Evolutionary conservation across 768 basidiomycete species (phyloP).

Genomic region (Cubamyces lactineus): DNA sequence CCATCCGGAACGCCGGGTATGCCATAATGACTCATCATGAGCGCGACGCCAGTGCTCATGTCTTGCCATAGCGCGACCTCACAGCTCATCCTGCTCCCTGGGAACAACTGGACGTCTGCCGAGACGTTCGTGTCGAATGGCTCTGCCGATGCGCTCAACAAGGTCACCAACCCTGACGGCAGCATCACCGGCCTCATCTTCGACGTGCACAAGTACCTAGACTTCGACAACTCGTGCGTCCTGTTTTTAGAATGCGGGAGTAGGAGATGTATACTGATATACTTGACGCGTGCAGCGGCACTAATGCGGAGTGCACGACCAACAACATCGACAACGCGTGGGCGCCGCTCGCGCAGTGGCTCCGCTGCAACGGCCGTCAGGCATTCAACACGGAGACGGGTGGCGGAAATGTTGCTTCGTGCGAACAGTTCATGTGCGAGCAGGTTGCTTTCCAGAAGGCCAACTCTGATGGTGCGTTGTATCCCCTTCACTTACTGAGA

Average conservation of each 20-base stretch:
- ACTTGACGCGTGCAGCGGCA: not conserved
- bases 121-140: conserved; percentile 40
- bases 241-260: conserved; percentile 36
- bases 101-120: conserved; percentile 42
- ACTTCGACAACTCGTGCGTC: conserved; percentile 44
- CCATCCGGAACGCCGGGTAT: conserved; percentile 44
- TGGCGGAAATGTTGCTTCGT: conserved; percentile 43
- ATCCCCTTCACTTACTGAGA: not conserved
- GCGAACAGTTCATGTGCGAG: conserved; percentile 36
- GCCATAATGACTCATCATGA: not conserved
- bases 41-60: not conserved
- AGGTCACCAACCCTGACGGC: conserved; percentile 46
- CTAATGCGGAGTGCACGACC: conserved; percentile 30
- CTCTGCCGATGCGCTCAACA: conserved; percentile 41
- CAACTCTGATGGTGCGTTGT: conserved; percentile 21
- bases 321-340: conserved; percentile 50
- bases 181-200: conserved; percentile 44
- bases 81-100: conserved; percentile 48
- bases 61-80: conserved; percentile 31
- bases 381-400: conserved; percentile 50
- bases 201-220: conserved; percentile 52
- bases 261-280: conserved; percentile 27
- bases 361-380: conserved; percentile 46
- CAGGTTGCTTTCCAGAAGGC: conserved; percentile 28
- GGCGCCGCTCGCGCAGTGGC: conserved; percentile 45